A percentile compares a stretch with the other conserved stretches of the same genome.
Conservation (phyloP, 495 filamentous ascomycete genomes). For the Penicillium lividum region DNA sequence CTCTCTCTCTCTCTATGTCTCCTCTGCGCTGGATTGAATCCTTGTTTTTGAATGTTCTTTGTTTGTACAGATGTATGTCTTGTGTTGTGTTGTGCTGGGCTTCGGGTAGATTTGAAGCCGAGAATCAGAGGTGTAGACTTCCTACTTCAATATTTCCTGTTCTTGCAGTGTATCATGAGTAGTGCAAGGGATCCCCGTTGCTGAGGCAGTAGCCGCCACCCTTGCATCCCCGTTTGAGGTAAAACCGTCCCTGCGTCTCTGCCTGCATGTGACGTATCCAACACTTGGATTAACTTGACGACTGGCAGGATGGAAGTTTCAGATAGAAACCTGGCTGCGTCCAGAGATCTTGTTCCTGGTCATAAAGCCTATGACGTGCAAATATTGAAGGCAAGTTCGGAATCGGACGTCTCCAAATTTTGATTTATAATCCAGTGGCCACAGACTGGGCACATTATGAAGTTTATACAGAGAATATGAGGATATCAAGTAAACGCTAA, state of each 20-base stretch:
- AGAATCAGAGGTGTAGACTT: conserved; percentile 19
- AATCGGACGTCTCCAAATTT: no score
- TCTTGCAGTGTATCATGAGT: background rate
- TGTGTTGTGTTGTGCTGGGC: conserved; percentile 16
- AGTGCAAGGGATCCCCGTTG: background rate
- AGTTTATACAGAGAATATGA: background rate
- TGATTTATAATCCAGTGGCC: no score
- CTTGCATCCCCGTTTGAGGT: background rate
- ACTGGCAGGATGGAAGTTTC: no score
- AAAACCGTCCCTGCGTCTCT: background rate
- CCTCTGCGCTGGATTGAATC: conserved; percentile 11
- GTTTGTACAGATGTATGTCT: conserved; percentile 39
- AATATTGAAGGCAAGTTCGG: no score
- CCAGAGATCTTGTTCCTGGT: no score
- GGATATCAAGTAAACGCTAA: background rate
- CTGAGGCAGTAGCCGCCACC: background rate
- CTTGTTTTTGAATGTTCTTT: conserved; percentile 17
- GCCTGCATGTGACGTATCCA: background rate
- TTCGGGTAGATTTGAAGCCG: background rate
- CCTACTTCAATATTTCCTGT: background rate
- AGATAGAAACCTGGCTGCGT: no score
- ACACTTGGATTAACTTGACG: background rate
- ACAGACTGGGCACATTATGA: background rate
- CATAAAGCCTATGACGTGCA: no score
- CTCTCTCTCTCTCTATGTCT: conserved; percentile 11